These are phyloP conservation scores for Candida frijolesensis DNA, from an alignment of 1,139 yeast species.

Conservation along the genomic window DNA sequence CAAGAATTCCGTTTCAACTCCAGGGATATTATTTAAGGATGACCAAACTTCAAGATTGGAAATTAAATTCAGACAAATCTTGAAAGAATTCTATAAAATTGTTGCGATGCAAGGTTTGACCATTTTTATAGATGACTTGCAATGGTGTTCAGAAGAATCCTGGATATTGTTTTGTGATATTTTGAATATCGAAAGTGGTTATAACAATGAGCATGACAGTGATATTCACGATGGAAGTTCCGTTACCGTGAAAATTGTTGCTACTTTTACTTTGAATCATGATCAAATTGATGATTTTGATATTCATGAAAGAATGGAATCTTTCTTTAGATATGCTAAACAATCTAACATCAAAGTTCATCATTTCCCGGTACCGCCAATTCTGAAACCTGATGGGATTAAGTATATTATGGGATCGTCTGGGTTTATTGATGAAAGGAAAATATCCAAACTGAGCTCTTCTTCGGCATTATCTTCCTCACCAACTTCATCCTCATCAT, in stretches of 20 bases:
- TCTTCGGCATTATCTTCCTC: neutral
- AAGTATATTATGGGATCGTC: slow-evolving; percentile 4
- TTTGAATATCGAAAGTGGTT: slow-evolving; percentile 17
- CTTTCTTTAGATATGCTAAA: slow-evolving; percentile 9
- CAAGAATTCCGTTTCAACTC: slow-evolving; percentile 9
- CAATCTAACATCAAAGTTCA: slow-evolving; percentile 11
- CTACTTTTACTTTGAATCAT: slow-evolving; percentile 13
- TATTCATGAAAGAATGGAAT: slow-evolving; percentile 5
- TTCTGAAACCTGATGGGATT: slow-evolving; percentile 1
- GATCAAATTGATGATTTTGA: slow-evolving; percentile 10
- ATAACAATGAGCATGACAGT: slow-evolving; percentile 3
- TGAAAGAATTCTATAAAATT: slow-evolving; percentile 45
- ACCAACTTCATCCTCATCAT: neutral
- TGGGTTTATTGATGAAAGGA: neutral
- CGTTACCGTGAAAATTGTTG: slow-evolving; percentile 12
- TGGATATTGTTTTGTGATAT: slow-evolving; percentile 33
- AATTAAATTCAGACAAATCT: slow-evolving; percentile 43
- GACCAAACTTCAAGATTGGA: slow-evolving; percentile 32
- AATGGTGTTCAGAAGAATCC: slow-evolving; percentile 42
- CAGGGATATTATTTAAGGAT: slow-evolving; percentile 17
- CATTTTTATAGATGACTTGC: slow-evolving; percentile 51
- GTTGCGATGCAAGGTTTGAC: slow-evolving; percentile 49
- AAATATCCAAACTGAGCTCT: neutral
- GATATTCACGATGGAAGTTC: no score
- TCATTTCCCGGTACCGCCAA: slow-evolving; percentile 8